These are phyloP conservation scores for Prunus kanzakura DNA, from an alignment of 306 rosid species.

Conservation along the genomic window DNA sequence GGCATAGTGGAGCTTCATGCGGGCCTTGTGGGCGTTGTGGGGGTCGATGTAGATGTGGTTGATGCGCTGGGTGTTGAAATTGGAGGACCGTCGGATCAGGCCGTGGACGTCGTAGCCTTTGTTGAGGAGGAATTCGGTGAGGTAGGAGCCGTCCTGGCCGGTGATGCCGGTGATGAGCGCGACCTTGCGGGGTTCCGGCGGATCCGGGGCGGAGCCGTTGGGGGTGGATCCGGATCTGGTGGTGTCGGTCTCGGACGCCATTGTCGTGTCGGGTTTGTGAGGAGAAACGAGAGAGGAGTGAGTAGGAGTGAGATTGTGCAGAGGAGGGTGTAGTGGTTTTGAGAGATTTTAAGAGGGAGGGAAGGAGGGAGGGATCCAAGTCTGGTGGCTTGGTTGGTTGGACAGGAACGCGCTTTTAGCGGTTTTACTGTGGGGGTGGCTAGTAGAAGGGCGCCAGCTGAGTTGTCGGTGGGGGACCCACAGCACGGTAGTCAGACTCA, in stretches of 20 bases:
- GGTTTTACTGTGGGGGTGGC: background rate
- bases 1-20: constrained; percentile 98
- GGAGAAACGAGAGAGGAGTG: background rate
- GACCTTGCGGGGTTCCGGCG: constrained; percentile 38
- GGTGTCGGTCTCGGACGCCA: constrained; percentile 51
- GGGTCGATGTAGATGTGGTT: constrained; percentile 99
- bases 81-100: constrained; percentile 89
- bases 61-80: constrained; percentile 95
- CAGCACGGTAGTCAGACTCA: too few species aligned
- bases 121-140: constrained; percentile 80
- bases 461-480: background rate
- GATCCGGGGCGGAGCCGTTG: constrained; percentile 5
- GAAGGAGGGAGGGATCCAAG: background rate
- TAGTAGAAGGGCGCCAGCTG: constrained; percentile 10
- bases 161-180: constrained; percentile 95
- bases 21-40: constrained; percentile 93
- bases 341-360: background rate
- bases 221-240: constrained; percentile 44
- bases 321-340: background rate
- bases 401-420: constrained; percentile 16
- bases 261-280: constrained; percentile 7
- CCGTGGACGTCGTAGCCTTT: constrained; percentile 95
- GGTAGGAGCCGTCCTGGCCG: constrained; percentile 96
- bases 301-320: background rate
- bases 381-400: background rate